Evolutionary conservation across 2,329 filamentous ascomycete species (phyloP).

Genomic region (Penicillium digitatum): DNA sequence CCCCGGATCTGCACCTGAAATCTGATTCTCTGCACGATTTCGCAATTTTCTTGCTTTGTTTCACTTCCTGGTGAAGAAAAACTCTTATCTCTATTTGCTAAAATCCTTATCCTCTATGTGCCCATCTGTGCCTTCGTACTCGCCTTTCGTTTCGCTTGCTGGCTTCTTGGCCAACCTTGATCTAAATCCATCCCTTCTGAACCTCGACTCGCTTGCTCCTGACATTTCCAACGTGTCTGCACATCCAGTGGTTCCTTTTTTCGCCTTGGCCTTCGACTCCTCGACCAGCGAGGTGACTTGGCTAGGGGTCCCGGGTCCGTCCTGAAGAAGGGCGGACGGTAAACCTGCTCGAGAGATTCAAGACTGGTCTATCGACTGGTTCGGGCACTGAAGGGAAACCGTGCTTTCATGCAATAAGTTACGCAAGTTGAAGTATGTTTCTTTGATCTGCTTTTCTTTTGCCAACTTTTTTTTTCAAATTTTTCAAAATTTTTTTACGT

Average conservation of each 20-base stretch:
- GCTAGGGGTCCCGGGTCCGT: slow-evolving; percentile 49
- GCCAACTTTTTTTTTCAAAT: not conserved
- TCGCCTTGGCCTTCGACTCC: slow-evolving; percentile 22
- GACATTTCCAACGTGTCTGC: slow-evolving; percentile 13
- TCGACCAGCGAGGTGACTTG: slow-evolving; percentile 39
- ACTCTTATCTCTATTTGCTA: not conserved
- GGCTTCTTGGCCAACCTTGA: slow-evolving; percentile 26
- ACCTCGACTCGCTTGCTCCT: slow-evolving; percentile 15
- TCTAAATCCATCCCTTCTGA: slow-evolving; percentile 15
- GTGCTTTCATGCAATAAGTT: slow-evolving; percentile 4
- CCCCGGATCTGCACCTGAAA: slow-evolving; percentile 25
- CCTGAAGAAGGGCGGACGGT: slow-evolving; percentile 52
- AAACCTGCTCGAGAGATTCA: slow-evolving; percentile 34
- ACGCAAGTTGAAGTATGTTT: slow-evolving; percentile 17
- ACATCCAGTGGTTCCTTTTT: slow-evolving; percentile 11
- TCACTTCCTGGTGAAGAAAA: slow-evolving; percentile 10
- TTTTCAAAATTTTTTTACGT: not conserved
- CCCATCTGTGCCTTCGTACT: slow-evolving; percentile 30
- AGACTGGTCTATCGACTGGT: slow-evolving; percentile 10
- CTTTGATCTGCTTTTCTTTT: not conserved
- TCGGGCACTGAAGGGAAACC: slow-evolving; percentile 10
- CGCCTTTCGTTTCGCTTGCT: slow-evolving; percentile 28
- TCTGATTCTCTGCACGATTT: slow-evolving; percentile 17
- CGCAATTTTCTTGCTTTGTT: slow-evolving; percentile 3
- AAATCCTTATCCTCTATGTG: slow-evolving; percentile 34